A percentile compares a stretch with the other conserved stretches of the same genome.
These are phyloP conservation scores for Cladophialophora chaetospira DNA, from an alignment of 2,329 filamentous ascomycete species.

Conservation along the genomic window DNA sequence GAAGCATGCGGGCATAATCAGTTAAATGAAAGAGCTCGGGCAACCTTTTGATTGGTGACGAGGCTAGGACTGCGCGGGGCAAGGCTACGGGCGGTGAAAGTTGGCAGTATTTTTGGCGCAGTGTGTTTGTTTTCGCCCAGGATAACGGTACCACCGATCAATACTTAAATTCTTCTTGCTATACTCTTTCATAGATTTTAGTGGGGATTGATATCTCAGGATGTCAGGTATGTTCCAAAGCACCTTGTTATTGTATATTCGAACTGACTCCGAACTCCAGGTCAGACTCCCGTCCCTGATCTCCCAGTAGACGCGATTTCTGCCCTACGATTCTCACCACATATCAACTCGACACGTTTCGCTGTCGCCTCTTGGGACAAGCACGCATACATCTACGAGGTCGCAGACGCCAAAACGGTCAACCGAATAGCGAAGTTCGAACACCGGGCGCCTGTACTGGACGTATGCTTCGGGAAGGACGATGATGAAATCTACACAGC, in stretches of 20 bases:
- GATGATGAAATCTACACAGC: slow-evolving; percentile 83
- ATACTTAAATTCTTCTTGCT: too few species aligned
- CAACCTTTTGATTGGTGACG: neutral
- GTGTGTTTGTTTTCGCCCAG: slow-evolving; percentile 6
- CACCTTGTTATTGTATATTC: neutral
- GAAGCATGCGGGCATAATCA: too few species aligned
- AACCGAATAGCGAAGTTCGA: slow-evolving; percentile 55
- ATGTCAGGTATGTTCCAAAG: slow-evolving; percentile 15
- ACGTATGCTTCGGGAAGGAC: slow-evolving; percentile 84
- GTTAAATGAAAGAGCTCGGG: too few species aligned
- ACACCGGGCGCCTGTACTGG: slow-evolving; percentile 81
- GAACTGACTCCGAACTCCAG: slow-evolving; percentile 34
- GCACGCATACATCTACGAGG: slow-evolving; percentile 86
- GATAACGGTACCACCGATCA: neutral
- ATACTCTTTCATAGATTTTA: neutral
- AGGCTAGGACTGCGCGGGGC: slow-evolving; percentile 1
- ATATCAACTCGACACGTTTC: slow-evolving; percentile 71
- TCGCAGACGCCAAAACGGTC: slow-evolving; percentile 62
- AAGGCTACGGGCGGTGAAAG: slow-evolving; percentile 18
- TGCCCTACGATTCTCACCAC: slow-evolving; percentile 79
- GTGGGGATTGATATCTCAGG: neutral
- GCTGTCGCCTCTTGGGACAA: slow-evolving; percentile 96
- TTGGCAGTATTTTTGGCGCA: slow-evolving; percentile 4
- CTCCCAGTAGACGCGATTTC: slow-evolving; percentile 87
- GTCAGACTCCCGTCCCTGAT: slow-evolving; percentile 80